phyloP scores from a whole-genome alignment of 805 yeast species.

The Zygosaccharomyces bailii region DNA sequence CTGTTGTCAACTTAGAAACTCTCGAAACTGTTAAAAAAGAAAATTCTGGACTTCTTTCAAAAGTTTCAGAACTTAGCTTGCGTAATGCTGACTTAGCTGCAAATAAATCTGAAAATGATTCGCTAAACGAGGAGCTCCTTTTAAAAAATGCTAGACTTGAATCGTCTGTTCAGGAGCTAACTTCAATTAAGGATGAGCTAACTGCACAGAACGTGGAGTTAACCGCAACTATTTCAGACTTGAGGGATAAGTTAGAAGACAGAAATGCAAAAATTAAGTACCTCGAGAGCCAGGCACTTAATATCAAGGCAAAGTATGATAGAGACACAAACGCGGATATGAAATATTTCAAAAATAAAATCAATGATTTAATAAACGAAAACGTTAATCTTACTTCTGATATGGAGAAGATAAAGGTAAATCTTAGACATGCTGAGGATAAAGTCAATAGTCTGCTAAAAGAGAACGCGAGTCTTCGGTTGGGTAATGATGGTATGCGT shows the following conservation, averaged over 20 bases:
- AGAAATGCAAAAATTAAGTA: constrained; percentile 1
- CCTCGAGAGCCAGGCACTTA: background rate
- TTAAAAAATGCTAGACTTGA: background rate
- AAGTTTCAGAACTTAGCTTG: background rate
- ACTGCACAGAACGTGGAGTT: background rate
- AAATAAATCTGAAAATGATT: background rate
- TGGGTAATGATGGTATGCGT: background rate
- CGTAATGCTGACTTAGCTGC: background rate
- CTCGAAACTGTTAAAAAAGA: background rate
- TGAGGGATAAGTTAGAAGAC: background rate
- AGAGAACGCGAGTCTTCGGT: background rate
- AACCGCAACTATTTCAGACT: background rate
- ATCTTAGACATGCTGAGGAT: background rate
- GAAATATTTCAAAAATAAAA: constrained; percentile 4
- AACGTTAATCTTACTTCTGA: constrained; percentile 1
- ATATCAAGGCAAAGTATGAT: constrained; percentile 1
- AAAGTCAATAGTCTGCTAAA: background rate
- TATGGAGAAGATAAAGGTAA: background rate
- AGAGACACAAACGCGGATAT: constrained; percentile 2
- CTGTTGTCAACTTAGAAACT: background rate
- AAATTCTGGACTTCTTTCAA: background rate
- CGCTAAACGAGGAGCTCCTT: background rate
- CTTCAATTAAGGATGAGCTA: background rate
- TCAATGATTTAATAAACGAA: constrained; percentile 4
- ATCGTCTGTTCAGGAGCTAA: background rate